Evolutionary conservation across 2,329 filamentous ascomycete species (phyloP).

Genomic region (Arthrocladium fulminans): DNA sequence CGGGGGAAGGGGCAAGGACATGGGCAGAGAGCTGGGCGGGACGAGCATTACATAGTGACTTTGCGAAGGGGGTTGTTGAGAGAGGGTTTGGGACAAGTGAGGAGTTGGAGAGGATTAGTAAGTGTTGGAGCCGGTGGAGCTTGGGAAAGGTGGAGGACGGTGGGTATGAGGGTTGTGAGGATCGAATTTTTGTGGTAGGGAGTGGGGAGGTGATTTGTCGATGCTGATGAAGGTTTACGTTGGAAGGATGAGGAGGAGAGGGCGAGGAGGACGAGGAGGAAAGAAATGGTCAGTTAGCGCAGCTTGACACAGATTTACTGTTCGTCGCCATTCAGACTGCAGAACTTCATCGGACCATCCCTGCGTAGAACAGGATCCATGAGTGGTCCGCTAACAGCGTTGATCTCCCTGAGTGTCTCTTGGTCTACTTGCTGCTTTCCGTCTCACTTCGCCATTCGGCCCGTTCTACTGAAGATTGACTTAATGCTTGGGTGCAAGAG

Average conservation of each 20-base stretch:
- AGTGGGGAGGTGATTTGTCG: conserved; percentile 16
- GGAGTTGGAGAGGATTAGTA: conserved; percentile 19
- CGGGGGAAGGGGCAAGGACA: conserved; percentile 13
- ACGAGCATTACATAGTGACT: conserved; percentile 20
- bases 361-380: not conserved
- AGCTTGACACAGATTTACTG: too few relatives aligned
- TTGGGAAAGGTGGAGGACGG: conserved; percentile 5
- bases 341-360: not conserved
- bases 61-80: conserved; percentile 17
- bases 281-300: too few relatives aligned
- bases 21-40: conserved; percentile 19
- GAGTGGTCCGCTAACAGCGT: not conserved
- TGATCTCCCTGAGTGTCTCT: not conserved
- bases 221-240: not conserved
- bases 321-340: too few relatives aligned
- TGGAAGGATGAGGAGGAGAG: not conserved
- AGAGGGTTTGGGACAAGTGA: conserved; percentile 19
- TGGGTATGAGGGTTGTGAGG: conserved; percentile 15
- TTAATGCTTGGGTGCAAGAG: not conserved
- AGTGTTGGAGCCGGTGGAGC: conserved; percentile 20
- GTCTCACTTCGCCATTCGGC: not conserved
- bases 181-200: conserved; percentile 12
- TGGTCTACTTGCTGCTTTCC: not conserved
- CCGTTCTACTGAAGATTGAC: not conserved
- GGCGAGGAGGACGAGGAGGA: too few relatives aligned